phyloP scores from a whole-genome alignment of 106 monocot species.

The Gastrodia elata region DNA sequence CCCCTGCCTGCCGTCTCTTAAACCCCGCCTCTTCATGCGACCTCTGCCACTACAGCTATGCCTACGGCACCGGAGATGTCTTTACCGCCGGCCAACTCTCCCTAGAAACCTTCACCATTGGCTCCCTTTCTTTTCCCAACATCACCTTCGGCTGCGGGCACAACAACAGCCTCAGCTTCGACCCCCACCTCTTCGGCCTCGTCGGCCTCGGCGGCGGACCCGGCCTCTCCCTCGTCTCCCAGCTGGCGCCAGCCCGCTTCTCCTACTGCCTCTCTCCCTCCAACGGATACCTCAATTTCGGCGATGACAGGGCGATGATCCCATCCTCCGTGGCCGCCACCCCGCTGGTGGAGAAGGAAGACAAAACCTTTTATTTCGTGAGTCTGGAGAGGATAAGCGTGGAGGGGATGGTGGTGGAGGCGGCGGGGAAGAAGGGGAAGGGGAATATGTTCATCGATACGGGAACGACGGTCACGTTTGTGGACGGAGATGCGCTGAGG shows the following conservation, averaged over 20 bases:
- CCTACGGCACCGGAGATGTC: slow-evolving; percentile 6
- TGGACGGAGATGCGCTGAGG: background rate
- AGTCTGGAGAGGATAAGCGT: slow-evolving; percentile 8
- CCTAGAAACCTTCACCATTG: slow-evolving; percentile 12
- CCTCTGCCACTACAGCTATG: slow-evolving; percentile 3
- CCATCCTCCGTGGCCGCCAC: background rate
- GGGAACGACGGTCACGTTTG: slow-evolving; percentile 13
- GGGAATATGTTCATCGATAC: slow-evolving; percentile 19
- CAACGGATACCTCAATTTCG: slow-evolving; percentile 12
- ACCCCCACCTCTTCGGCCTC: slow-evolving; percentile 2
- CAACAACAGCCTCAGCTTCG: slow-evolving; percentile 19
- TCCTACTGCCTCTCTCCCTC: slow-evolving; percentile 20
- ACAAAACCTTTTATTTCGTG: slow-evolving; percentile 8
- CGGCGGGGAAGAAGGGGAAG: background rate
- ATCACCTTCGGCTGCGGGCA: slow-evolving; percentile 14
- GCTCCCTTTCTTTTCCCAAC: background rate
- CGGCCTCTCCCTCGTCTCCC: slow-evolving; percentile 10
- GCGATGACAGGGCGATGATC: background rate
- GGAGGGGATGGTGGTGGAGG: background rate
- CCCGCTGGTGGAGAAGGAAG: slow-evolving; percentile 3
- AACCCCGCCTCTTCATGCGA: slow-evolving; percentile 3
- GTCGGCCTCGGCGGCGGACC: slow-evolving; percentile 3
- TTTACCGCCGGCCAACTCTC: slow-evolving; percentile 7
- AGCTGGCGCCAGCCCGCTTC: slow-evolving; percentile 9
- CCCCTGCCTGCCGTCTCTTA: background rate